Evolutionary conservation across 768 basidiomycete species (phyloP).

Genomic region (Vararia minispora): DNA sequence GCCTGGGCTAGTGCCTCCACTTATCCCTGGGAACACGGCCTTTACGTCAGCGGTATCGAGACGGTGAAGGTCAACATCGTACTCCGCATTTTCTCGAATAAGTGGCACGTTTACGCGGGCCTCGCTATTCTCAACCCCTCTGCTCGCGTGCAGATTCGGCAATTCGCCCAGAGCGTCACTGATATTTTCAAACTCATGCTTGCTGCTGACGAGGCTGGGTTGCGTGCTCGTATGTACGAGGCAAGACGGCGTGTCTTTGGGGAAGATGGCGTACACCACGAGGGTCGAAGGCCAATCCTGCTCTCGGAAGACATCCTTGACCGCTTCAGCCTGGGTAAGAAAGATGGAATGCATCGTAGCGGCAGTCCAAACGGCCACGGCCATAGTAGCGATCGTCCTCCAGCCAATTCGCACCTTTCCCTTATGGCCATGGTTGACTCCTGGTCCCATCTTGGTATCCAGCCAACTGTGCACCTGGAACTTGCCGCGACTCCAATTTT

Average conservation of each 20-base stretch:
- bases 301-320: conserved; percentile 80
- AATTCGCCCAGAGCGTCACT: conserved; percentile 75
- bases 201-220: conserved; percentile 34
- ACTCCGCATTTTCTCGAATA: conserved; percentile 91
- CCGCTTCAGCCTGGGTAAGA: conserved; percentile 71
- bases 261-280: conserved; percentile 18
- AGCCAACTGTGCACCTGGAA: conserved; percentile 83
- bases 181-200: conserved; percentile 97
- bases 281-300: conserved; percentile 52
- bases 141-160: conserved; percentile 81
- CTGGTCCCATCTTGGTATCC: conserved; percentile 81
- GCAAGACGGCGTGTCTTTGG: conserved; percentile 75
- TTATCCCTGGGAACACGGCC: conserved; percentile 94
- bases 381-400: conserved; percentile 19
- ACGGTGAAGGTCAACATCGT: conserved; percentile 97
- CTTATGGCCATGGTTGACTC: conserved; percentile 98
- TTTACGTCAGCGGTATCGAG: conserved; percentile 95
- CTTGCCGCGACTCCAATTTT: conserved; percentile 96
- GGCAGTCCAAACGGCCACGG: conserved; percentile 2
- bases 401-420: conserved; percentile 83
- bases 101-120: conserved; percentile 99
- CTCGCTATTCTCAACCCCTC: conserved; percentile 95
- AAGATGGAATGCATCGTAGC: conserved; percentile 3
- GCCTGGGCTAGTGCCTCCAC: conserved; percentile 72
- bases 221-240: conserved; percentile 63